Base-by-base conservation (phyloP, 306 rosid genomes). In the Inga laurina region DNA sequence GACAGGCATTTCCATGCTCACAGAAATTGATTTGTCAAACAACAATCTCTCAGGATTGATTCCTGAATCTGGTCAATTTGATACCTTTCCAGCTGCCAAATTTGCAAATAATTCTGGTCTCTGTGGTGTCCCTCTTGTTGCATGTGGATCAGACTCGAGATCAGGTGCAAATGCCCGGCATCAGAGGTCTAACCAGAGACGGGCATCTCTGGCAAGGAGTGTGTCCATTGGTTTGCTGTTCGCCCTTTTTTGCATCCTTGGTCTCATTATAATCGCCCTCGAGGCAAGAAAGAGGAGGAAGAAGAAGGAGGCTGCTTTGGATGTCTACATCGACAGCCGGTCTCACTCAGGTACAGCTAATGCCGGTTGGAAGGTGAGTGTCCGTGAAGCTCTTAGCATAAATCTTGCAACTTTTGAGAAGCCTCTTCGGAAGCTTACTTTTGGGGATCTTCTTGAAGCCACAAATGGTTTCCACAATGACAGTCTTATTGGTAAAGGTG, bases 361-460 rank as follows among this genome's bases (percentile, higher is more conserved):
- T n/a, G 85, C 54, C 2, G 82, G 82, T 80, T 91, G 95, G 95
- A 91, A 81, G 86, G 73, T 87, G 59, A 76, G 93, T 65, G 82
- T 88, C 10, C 92, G 89, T 1, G 95, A 91, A 82, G 95, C 95
- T 6, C 79, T 84, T n/a, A 91, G 95, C 86, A 91, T 91, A 66
- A 90, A 88, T 77, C 93, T 91, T 27, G 84, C 92, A 16, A 75
- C 95, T 22, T 91, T 91, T 43, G 93, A 90, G 81, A 88, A 88
- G 85, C 95, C 93, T 74, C 90, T 91, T 4, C 84, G 87, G 18
- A 91, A 88, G 88, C 93, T 91, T 64, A 91, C 95, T 24, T 91
- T 90, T 65, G 93, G 91, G 12, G 95, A 91, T 59, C 92, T 91
- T 79, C 90, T 91, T 16, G 87, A 88, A 72, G 95, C 95, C 21